These are phyloP conservation scores for Populus hybrid DNA, from an alignment of 441 rosid genomes.

Conservation along the genomic window DNA sequence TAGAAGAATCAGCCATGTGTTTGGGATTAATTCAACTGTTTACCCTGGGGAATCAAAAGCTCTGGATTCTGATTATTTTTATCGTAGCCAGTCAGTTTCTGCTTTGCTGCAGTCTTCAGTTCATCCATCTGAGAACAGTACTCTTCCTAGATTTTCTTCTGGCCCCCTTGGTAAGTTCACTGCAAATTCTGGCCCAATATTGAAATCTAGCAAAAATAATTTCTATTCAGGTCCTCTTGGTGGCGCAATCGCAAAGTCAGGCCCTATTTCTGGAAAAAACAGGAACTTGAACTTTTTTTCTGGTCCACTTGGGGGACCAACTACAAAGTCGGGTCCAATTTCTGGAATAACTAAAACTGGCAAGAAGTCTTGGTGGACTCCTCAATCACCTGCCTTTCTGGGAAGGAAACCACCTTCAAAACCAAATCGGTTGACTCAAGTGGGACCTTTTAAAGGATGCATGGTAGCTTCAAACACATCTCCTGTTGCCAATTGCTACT, in stretches of 20 bases:
- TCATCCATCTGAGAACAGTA: constrained; percentile 47
- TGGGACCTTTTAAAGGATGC: constrained; percentile 87
- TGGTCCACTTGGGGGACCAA: constrained; percentile 64
- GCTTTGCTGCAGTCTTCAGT: constrained; percentile 51
- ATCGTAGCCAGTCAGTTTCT: constrained; percentile 72
- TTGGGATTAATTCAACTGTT: constrained; percentile 47
- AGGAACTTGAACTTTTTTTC: constrained; percentile 56
- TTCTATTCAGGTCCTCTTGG: constrained; percentile 86
- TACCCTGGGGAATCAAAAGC: constrained; percentile 42
- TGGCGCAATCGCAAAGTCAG: constrained; percentile 43
- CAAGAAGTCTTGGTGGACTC: constrained; percentile 57
- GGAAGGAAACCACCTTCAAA: constrained; percentile 49
- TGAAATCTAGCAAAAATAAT: constrained; percentile 44
- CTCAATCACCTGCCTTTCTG: constrained; percentile 27
- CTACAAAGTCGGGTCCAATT: constrained; percentile 58
- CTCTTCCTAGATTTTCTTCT: constrained; percentile 68
- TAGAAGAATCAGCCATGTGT: constrained; percentile 56
- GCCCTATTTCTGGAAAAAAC: constrained; percentile 41
- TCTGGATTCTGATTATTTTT: constrained; percentile 48
- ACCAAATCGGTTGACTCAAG: constrained; percentile 60
- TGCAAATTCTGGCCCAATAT: constrained; percentile 45
- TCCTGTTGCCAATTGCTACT: constrained; percentile 39
- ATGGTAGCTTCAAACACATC: constrained; percentile 44
- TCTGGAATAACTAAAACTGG: constrained; percentile 40
- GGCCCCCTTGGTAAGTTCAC: constrained; percentile 63